Percentiles rank a stretch among this genome's conserved stretches.
Conservation (phyloP, 2,329 filamentous ascomycete species). For the Zymoseptoria passerinii region DNA sequence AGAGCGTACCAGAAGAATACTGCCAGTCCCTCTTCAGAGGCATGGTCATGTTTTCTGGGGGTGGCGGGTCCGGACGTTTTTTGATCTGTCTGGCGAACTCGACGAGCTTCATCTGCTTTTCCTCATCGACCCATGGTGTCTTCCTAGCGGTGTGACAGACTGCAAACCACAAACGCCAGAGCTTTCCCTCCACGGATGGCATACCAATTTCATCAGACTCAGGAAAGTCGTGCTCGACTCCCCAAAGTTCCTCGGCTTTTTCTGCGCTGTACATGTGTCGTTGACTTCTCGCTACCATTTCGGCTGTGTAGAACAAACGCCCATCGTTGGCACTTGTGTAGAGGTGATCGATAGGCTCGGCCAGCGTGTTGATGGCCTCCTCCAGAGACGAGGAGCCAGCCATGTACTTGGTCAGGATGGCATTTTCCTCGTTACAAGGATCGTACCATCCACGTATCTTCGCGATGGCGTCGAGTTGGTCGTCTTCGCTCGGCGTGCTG, state of each 20-base stretch:
- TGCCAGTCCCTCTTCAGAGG: neutral
- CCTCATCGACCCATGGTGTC: neutral
- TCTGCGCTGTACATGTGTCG: neutral
- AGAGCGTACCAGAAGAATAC: neutral
- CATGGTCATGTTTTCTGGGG: slow-evolving; percentile 3
- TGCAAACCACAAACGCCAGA: neutral
- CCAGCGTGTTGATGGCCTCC: slow-evolving; percentile 14
- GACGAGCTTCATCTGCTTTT: neutral
- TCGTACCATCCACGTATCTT: slow-evolving; percentile 26
- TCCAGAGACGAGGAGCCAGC: neutral
- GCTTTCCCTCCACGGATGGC: neutral
- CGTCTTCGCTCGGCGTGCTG: slow-evolving; percentile 11
- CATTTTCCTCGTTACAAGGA: slow-evolving; percentile 10
- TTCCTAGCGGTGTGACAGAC: neutral
- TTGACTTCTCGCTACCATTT: slow-evolving; percentile 1
- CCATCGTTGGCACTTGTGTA: slow-evolving; percentile 8
- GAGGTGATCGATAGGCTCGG: slow-evolving; percentile 23
- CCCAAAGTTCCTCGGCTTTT: slow-evolving; percentile 2
- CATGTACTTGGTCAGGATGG: neutral
- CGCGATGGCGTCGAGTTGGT: slow-evolving; percentile 27
- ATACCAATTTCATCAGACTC: neutral
- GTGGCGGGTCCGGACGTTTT: slow-evolving; percentile 17
- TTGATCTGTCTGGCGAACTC: slow-evolving; percentile 16
- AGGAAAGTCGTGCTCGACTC: neutral
- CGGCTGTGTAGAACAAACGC: slow-evolving; percentile 1